Base-by-base conservation (phyloP, 768 basidiomycete genomes). In the Lactifluus echinatus region DNA sequence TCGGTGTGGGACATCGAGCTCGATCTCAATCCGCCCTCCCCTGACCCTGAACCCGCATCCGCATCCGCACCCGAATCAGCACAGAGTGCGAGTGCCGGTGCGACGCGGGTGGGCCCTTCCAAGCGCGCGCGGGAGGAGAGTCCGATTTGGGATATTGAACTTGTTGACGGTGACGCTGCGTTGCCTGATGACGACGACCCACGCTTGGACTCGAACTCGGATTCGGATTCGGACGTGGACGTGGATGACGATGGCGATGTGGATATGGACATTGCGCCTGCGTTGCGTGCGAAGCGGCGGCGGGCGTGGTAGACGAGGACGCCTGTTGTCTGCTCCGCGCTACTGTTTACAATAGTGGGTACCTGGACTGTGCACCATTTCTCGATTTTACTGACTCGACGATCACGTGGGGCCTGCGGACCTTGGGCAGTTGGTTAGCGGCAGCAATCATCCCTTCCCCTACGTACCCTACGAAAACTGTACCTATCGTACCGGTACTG, bases 1-100 rank as follows among this genome's bases (percentile, higher is more conserved):
- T 83, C 85, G 1, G 71, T 74, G 7, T 89, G 88, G 88, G 85
- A 87, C 65, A 84, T 88, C 54, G 87, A 88, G 62, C 73, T 79
- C 4, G 82, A 83, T 55, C 68, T 79, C 33, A 66, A 77, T 52
- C 53, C 61, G 10, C 54, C 60, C 3, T 53, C 59, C 0, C 59
- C 59, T 12, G 34, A 34, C 4, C 19, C 24, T 36, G 12, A 26
- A 46, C 2, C 19, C 39, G 8, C 8, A 31, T n/a, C 31, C 34
- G 34, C 10, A 34, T 23, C 45, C 14, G 17, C 11, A 12, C 28
- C 24, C 10, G 17, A 29, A 12, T 11, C 8, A 7, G 31, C 21
- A 8, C 50, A 19, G n/a, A 19, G 4, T 12, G 7, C 10, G 39
- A 8, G 39, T 8, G 21, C 10, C 4, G 37, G 29, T 28, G 11